Evolutionary conservation across 208 protist species (phyloP).

Genomic region (Wallacemonas rigidus): DNA sequence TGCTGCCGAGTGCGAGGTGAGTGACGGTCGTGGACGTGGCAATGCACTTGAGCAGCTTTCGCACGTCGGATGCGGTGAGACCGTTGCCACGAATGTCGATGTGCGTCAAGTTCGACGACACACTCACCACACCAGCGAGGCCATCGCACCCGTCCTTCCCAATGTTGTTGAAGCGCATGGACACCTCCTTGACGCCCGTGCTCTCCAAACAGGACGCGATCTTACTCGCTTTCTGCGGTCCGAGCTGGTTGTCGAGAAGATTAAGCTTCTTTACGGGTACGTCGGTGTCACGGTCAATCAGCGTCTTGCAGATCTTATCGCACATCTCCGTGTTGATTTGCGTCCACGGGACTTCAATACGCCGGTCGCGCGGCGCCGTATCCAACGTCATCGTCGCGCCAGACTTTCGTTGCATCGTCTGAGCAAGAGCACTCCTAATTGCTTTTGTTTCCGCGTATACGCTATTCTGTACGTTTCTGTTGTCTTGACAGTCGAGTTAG

Average conservation of each 20-base stretch:
- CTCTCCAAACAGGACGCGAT: conserved; percentile 68
- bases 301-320: conserved; percentile 57
- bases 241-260: conserved; percentile 88
- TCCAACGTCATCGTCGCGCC: conserved; percentile 22
- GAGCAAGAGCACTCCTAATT: neutral
- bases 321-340: conserved; percentile 53
- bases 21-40: conserved; percentile 67
- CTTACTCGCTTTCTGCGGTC: conserved; percentile 48
- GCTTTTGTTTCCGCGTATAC: too few species aligned
- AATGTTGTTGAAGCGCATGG: conserved; percentile 90
- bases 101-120: conserved; percentile 61
- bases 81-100: conserved; percentile 88
- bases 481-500: too few species aligned
- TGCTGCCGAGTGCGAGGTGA: conserved; percentile 60
- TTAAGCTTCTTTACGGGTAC: conserved; percentile 62
- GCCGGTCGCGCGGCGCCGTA: conserved; percentile 14
- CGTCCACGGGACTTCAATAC: conserved; percentile 70
- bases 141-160: conserved; percentile 89
- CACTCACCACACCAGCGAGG: conserved; percentile 73
- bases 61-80: conserved; percentile 53
- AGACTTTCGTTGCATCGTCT: conserved; percentile 19
- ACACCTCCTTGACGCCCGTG: conserved; percentile 62
- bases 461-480: too few species aligned
- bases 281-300: conserved; percentile 56
- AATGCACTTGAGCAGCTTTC: conserved; percentile 77